phyloP scores from a whole-genome alignment of 2,329 filamentous ascomycete species.

The Beauveria varroae region DNA sequence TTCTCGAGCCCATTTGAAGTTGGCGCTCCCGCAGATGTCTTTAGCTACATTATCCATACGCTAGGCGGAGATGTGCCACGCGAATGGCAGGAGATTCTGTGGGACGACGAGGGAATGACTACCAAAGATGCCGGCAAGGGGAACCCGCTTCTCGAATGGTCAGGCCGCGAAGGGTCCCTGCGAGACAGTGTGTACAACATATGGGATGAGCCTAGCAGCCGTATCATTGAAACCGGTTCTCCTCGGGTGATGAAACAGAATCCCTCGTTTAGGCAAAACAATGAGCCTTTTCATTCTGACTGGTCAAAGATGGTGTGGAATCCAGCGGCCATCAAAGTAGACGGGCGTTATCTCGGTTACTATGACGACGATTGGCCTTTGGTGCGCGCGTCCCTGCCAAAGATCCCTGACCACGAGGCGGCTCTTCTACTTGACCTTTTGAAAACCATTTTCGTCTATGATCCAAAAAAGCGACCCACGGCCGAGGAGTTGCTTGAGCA shows the following conservation, averaged over 20 bases:
- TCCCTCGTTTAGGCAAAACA: neutral
- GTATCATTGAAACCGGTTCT: conserved; percentile 3
- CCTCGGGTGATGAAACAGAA: neutral
- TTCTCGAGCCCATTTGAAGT: conserved; percentile 2
- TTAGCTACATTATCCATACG: neutral
- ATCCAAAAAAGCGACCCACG: conserved; percentile 15
- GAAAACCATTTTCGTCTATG: conserved; percentile 19
- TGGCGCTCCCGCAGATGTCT: neutral
- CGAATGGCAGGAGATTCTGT: neutral
- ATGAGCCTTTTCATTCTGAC: conserved; percentile 13
- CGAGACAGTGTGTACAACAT: neutral
- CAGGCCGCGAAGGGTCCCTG: neutral
- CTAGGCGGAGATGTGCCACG: neutral
- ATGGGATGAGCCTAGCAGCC: conserved; percentile 14
- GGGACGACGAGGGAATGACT: neutral
- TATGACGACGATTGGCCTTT: conserved; percentile 13
- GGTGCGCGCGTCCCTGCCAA: conserved; percentile 13
- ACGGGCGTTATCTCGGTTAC: conserved; percentile 12
- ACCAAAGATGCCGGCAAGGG: neutral
- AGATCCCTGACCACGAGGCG: conserved; percentile 16
- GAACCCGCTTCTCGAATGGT: neutral
- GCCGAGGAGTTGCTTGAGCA: conserved; percentile 17
- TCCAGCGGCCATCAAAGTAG: conserved; percentile 14
- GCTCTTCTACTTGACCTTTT: conserved; percentile 18
- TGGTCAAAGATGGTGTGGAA: conserved; percentile 16